Percentiles rank a stretch among this genome's conserved stretches.
phyloP scores from a whole-genome alignment of 805 yeast species.

The Metschnikowia noctiluminum region DNA sequence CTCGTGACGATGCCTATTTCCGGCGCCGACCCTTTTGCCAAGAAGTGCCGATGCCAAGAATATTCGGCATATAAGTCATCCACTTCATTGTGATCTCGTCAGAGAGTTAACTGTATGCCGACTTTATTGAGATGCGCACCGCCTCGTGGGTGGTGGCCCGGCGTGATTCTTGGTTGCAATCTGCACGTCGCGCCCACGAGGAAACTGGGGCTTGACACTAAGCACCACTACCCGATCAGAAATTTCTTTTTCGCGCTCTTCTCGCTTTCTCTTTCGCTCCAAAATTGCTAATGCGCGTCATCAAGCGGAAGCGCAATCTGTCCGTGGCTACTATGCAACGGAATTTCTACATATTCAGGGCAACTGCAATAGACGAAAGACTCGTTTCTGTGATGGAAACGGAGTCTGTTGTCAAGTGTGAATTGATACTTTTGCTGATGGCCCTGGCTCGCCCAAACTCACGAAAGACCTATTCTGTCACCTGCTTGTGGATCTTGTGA shows the following conservation, averaged over 20 bases:
- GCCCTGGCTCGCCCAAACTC: neutral
- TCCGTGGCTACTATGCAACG: neutral
- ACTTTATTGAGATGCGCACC: constrained; percentile 7
- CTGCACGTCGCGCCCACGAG: constrained; percentile 1
- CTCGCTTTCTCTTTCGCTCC: neutral
- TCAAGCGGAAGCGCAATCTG: neutral
- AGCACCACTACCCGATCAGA: neutral
- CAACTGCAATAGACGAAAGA: neutral
- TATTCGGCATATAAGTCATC: neutral
- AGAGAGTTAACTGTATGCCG: neutral
- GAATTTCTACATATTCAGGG: neutral
- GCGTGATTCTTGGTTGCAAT: neutral
- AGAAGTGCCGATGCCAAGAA: constrained; percentile 6
- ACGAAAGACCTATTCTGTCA: constrained; percentile 8
- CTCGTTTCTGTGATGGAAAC: neutral
- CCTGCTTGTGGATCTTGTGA: too few species aligned
- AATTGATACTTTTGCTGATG: neutral
- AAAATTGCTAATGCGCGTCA: too few species aligned
- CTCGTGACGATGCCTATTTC: neutral
- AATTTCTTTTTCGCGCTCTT: neutral
- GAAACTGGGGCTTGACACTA: neutral
- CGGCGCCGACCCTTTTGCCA: constrained; percentile 3
- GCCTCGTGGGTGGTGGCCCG: neutral
- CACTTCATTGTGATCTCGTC: constrained; percentile 8
- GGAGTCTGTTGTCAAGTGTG: neutral